These are phyloP conservation scores for Trichoderma harzianum DNA, from an alignment of 2,329 filamentous ascomycete species.

Conservation along the genomic window DNA sequence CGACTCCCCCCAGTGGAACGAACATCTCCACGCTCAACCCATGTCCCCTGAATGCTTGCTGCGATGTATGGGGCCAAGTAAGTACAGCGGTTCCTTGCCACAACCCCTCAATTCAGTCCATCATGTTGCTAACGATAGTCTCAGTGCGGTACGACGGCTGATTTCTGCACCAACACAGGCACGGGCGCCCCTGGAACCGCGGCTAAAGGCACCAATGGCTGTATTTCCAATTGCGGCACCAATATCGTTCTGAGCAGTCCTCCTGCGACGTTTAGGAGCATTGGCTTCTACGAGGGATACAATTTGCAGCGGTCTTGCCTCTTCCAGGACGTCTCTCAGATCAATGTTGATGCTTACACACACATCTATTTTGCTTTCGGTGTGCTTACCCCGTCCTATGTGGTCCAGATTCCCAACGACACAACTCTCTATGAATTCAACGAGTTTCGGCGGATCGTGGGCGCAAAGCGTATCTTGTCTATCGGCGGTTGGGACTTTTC, in stretches of 20 bases:
- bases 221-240: too few species aligned
- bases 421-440: conserved; percentile 24
- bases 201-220: too few species aligned
- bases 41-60: conserved; percentile 30
- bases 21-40: conserved; percentile 27
- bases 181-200: conserved; percentile 4
- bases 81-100: background rate
- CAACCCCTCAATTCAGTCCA: background rate
- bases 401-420: conserved; percentile 23
- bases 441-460: conserved; percentile 23
- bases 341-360: conserved; percentile 23
- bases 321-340: conserved; percentile 11
- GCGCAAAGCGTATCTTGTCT: conserved; percentile 28
- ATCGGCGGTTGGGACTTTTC: conserved; percentile 30
- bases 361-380: conserved; percentile 31
- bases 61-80: conserved; percentile 34
- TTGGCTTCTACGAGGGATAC: too few species aligned
- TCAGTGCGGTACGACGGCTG: conserved; percentile 38
- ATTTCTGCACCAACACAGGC: conserved; percentile 33
- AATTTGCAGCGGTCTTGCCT: too few species aligned
- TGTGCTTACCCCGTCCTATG: background rate
- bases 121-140: background rate
- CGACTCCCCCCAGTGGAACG: background rate
- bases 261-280: too few species aligned
- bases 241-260: too few species aligned